These are phyloP conservation scores for Megacollybia platyphylla DNA, from an alignment of 1,284 basidiomycete species.

Conservation along the genomic window DNA sequence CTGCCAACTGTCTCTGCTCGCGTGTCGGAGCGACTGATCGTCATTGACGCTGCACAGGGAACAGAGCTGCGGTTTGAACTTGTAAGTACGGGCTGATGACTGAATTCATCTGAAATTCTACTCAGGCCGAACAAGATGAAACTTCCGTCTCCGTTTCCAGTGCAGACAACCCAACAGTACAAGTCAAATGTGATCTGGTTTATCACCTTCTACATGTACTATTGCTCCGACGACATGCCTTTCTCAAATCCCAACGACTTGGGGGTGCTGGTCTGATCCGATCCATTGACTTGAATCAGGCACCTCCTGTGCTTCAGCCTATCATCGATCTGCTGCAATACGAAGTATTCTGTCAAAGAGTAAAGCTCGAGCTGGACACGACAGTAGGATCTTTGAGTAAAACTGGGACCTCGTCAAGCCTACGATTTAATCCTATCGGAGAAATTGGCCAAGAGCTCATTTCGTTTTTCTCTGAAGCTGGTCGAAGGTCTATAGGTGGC, in stretches of 20 bases:
- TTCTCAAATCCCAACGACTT: constrained; percentile 37
- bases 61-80: constrained; percentile 58
- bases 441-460: constrained; percentile 52
- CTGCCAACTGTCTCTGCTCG: constrained; percentile 61
- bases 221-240: constrained; percentile 47
- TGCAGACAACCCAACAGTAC: constrained; percentile 6
- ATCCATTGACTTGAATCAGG: constrained; percentile 8
- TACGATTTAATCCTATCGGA: constrained; percentile 52
- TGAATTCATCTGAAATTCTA: neutral
- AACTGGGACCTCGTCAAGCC: constrained; percentile 42
- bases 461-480: constrained; percentile 24
- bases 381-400: constrained; percentile 31
- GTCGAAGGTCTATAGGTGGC: constrained; percentile 37
- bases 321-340: constrained; percentile 69
- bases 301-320: constrained; percentile 44
- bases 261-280: constrained; percentile 19
- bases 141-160: neutral
- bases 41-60: constrained; percentile 59
- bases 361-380: constrained; percentile 42
- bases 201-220: constrained; percentile 50
- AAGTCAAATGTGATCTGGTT: constrained; percentile 57
- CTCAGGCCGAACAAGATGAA: constrained; percentile 15
- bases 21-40: constrained; percentile 63
- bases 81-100: constrained; percentile 21
- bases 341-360: constrained; percentile 52